A percentile compares a stretch with the other conserved stretches of the same genome.
phyloP scores from a whole-genome alignment of 371 early-diverging fungal genomes.

The Mortierella polycephala region DNA sequence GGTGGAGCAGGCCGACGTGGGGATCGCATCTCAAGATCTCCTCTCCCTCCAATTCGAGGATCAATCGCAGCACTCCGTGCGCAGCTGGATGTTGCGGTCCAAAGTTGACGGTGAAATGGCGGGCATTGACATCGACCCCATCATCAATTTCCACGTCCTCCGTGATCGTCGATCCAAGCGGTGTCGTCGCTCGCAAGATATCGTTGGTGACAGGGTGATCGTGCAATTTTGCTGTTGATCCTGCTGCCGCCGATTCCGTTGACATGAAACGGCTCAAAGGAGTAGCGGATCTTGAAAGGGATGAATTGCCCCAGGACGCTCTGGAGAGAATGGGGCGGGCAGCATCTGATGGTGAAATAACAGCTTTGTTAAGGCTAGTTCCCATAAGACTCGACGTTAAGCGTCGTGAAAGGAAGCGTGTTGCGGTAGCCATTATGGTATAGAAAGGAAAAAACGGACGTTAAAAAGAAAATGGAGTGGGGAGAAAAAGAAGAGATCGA shows the following conservation, averaged over 20 bases:
- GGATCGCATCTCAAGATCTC: conserved; percentile 94
- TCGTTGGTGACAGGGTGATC: conserved; percentile 31
- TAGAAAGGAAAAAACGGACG: too few species aligned
- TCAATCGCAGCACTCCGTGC: conserved; percentile 98
- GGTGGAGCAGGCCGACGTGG: conserved; percentile 96
- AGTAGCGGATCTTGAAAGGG: too few species aligned
- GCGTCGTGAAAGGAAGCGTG: too few species aligned
- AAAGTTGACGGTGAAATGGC: conserved; percentile 95
- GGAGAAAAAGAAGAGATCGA: too few species aligned
- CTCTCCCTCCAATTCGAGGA: conserved; percentile 95
- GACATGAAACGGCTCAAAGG: conserved; percentile 17
- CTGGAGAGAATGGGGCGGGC: too few species aligned
- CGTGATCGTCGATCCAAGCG: conserved; percentile 37
- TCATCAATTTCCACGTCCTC: conserved; percentile 54
- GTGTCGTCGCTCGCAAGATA: conserved; percentile 20
- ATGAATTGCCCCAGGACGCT: too few species aligned
- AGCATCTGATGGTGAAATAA: too few species aligned
- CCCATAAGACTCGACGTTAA: too few species aligned
- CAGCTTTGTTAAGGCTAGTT: too few species aligned
- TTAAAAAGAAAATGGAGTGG: too few species aligned
- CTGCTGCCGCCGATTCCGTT: conserved; percentile 23
- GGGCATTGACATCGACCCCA: conserved; percentile 68
- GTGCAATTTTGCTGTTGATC: conserved; percentile 14
- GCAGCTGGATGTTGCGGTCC: conserved; percentile 99
- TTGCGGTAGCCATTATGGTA: too few species aligned